A percentile compares a stretch with the other conserved stretches of the same genome.
These are phyloP conservation scores for Fusarium armeniacum DNA, from an alignment of 2,329 filamentous ascomycete genomes.

Conservation along the genomic window DNA sequence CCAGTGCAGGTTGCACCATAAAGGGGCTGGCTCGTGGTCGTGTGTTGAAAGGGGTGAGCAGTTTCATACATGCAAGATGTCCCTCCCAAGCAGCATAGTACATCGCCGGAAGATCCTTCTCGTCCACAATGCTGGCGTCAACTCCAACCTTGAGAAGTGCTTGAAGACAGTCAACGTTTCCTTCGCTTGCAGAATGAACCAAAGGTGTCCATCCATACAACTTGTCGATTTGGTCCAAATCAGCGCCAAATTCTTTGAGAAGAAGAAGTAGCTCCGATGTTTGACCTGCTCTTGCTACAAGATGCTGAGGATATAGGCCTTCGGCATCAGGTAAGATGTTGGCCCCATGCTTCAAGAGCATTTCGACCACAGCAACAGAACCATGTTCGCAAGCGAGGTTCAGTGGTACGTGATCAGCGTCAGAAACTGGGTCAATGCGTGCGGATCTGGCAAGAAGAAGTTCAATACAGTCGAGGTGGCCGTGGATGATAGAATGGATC, in stretches of 20 bases:
- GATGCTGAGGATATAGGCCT: conserved; percentile 95
- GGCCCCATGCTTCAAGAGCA: conserved; percentile 85
- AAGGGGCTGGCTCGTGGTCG: conserved; percentile 61
- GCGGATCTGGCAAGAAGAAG: conserved; percentile 82
- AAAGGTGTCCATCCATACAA: conserved; percentile 97
- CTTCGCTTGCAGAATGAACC: conserved; percentile 96
- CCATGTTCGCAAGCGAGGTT: conserved; percentile 97
- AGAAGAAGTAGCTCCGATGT: conserved; percentile 83
- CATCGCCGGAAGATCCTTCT: conserved; percentile 93
- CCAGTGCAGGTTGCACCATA: conserved; percentile 59
- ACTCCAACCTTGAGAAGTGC: conserved; percentile 84
- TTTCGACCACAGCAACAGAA: conserved; percentile 84
- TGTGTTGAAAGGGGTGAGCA: conserved; percentile 75
- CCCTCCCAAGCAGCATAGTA: conserved; percentile 99
- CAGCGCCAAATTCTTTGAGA: conserved; percentile 86
- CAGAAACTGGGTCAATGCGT: conserved; percentile 86
- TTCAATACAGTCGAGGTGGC: conserved; percentile 83
- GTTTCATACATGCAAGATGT: conserved; percentile 91
- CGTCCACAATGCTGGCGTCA: conserved; percentile 84
- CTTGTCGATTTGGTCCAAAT: conserved; percentile 94
- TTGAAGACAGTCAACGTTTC: conserved; percentile 88
- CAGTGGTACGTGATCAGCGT: conserved; percentile 91
- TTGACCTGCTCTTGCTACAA: conserved; percentile 90
- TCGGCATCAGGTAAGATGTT: conserved; percentile 93
- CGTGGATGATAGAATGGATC: conserved; percentile 94